These are phyloP conservation scores for Mucor irregularis DNA, from an alignment of 371 early-diverging fungal species.

Conservation along the genomic window DNA sequence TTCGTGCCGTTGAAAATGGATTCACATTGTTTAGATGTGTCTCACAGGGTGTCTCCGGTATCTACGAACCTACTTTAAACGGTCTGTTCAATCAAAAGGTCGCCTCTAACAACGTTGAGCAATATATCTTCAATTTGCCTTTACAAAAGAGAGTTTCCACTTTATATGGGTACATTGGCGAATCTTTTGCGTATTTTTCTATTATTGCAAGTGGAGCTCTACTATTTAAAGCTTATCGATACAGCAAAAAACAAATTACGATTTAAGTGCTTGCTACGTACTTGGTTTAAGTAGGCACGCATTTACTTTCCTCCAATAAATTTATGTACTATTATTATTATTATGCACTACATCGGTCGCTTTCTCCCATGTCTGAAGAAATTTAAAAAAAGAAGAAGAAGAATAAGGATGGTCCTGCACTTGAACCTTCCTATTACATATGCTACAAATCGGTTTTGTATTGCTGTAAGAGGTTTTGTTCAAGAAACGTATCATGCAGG, in stretches of 20 bases:
- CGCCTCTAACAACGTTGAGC: slow-evolving; percentile 37
- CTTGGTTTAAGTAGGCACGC: too few species aligned
- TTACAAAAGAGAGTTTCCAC: slow-evolving; percentile 44
- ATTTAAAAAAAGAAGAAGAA: too few species aligned
- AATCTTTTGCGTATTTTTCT: slow-evolving; percentile 45
- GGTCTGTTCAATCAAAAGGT: slow-evolving; percentile 46
- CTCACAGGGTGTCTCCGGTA: slow-evolving; percentile 52
- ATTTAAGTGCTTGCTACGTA: too few species aligned
- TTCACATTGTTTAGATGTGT: slow-evolving; percentile 55
- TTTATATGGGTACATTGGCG: slow-evolving; percentile 44
- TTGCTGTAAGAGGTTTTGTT: too few species aligned
- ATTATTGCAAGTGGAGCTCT: background rate
- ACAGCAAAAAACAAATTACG: background rate
- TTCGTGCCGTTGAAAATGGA: slow-evolving; percentile 58
- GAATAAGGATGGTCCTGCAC: too few species aligned
- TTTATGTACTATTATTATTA: too few species aligned
- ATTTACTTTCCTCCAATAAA: too few species aligned
- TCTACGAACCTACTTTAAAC: slow-evolving; percentile 45
- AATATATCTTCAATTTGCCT: slow-evolving; percentile 49
- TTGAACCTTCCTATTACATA: too few species aligned
- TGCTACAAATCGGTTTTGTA: too few species aligned
- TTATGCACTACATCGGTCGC: too few species aligned
- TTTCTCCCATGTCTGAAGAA: too few species aligned
- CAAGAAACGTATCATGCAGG: too few species aligned
- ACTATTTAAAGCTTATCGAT: background rate